Conservation (phyloP, 805 yeast genomes). For the Wickerhamomyces alni region DNA sequence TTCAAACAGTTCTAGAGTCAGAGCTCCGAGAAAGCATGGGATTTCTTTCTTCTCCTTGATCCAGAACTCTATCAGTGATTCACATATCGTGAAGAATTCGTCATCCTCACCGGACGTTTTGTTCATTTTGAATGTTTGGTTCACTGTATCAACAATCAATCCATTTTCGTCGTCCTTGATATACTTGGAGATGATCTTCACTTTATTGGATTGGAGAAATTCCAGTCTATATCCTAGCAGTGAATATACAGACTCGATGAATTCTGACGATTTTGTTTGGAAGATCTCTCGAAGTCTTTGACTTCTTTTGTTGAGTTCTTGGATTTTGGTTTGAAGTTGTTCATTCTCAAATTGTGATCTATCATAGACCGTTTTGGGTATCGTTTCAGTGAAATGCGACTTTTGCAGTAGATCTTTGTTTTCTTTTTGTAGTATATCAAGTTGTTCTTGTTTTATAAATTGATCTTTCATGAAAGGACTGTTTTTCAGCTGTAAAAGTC, state of each 20-base stretch:
- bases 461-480: constrained; percentile 65
- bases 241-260: constrained; percentile 58
- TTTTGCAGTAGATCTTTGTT: constrained; percentile 45
- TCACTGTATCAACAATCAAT: constrained; percentile 50
- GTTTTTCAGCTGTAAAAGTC: constrained; percentile 55
- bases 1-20: constrained; percentile 63
- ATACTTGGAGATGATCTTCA: constrained; percentile 48
- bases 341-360: constrained; percentile 50
- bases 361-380: constrained; percentile 63
- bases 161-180: constrained; percentile 34
- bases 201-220: constrained; percentile 49
- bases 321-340: constrained; percentile 40
- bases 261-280: constrained; percentile 62
- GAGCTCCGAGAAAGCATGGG: constrained; percentile 72
- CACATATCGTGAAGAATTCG: constrained; percentile 29
- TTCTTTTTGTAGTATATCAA: constrained; percentile 49
- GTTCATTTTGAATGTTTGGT: constrained; percentile 49
- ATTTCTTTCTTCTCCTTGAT: constrained; percentile 61
- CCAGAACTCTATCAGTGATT: constrained; percentile 59
- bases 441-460: constrained; percentile 43
- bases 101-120: constrained; percentile 27
- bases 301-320: constrained; percentile 44
- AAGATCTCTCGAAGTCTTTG: constrained; percentile 50
- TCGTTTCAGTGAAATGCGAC: constrained; percentile 22
- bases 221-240: constrained; percentile 72